phyloP scores from a whole-genome alignment of 208 protist genomes.

The Sergeia podlipaevii region DNA sequence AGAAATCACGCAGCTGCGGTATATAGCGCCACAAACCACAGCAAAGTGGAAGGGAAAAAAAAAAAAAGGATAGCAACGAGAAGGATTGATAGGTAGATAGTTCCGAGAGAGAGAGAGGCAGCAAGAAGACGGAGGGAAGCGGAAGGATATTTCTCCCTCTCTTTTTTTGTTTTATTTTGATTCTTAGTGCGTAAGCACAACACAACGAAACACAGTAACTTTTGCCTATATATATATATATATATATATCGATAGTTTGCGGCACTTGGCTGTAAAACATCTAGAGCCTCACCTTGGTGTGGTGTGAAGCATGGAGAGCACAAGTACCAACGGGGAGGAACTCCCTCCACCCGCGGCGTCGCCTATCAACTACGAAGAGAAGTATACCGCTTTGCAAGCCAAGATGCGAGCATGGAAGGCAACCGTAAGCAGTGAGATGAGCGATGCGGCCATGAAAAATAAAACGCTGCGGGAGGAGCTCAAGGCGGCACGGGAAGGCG shows the following conservation, averaged over 20 bases:
- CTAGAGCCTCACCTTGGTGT: no score
- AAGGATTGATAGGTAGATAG: no score
- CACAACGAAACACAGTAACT: no score
- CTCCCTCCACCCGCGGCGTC: neutral
- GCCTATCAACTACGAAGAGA: constrained; percentile 17
- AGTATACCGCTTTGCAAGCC: constrained; percentile 33
- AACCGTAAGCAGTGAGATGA: constrained; percentile 50
- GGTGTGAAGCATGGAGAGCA: no score
- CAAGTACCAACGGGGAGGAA: no score
- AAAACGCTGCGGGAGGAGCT: constrained; percentile 67
- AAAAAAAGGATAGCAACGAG: no score
- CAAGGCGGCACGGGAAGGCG: constrained; percentile 15
- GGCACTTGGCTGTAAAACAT: neutral
- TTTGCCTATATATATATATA: constrained; percentile 5
- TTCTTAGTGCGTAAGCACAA: neutral
- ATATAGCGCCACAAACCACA: no score
- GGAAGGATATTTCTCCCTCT: constrained; percentile 10
- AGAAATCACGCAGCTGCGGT: no score
- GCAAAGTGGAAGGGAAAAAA: no score
- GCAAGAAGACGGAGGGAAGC: no score
- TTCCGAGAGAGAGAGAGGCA: no score
- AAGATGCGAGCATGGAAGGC: constrained; percentile 62
- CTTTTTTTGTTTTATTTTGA: neutral
- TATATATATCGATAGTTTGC: no score
- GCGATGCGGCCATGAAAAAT: constrained; percentile 65